Percentiles rank a stretch among this genome's conserved stretches.
These are phyloP conservation scores for Kurtzmaniella cleridarum DNA, from an alignment of 805 yeast species.

Conservation along the genomic window DNA sequence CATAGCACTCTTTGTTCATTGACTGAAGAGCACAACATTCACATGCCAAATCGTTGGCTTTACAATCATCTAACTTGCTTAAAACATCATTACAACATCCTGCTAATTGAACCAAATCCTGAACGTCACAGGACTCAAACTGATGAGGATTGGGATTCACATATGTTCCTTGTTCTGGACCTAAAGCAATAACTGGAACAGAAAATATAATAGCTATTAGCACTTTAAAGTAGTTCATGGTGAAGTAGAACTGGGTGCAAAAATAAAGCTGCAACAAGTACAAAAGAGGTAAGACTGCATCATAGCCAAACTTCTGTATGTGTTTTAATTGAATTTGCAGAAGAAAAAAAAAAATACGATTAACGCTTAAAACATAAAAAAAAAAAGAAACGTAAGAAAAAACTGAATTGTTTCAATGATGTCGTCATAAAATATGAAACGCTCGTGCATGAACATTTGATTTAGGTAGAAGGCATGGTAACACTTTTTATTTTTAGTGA, in stretches of 20 bases:
- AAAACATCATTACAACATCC: slow-evolving; percentile 44
- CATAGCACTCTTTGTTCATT: slow-evolving; percentile 40
- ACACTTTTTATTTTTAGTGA: too few species aligned
- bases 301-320: not conserved
- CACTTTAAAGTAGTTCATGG: not conserved
- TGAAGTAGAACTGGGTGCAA: not conserved
- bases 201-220: not conserved
- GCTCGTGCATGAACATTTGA: too few species aligned
- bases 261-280: not conserved
- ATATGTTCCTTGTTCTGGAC: slow-evolving; percentile 34
- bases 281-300: not conserved
- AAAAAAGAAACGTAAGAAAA: not conserved
- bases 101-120: slow-evolving; percentile 38
- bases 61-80: slow-evolving; percentile 42
- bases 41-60: slow-evolving; percentile 50
- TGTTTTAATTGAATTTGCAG: not conserved
- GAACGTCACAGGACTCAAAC: slow-evolving; percentile 35
- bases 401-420: too few species aligned
- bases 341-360: not conserved
- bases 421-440: too few species aligned
- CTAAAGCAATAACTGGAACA: not conserved
- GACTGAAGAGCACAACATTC: slow-evolving; percentile 53
- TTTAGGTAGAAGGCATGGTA: too few species aligned
- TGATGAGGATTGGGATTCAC: slow-evolving; percentile 43
- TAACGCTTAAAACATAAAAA: too few species aligned